Percentiles rank a stretch among this genome's conserved stretches.
These are phyloP conservation scores for Mycena leptocephala DNA, from an alignment of 768 basidiomycete genomes.

Conservation along the genomic window DNA sequence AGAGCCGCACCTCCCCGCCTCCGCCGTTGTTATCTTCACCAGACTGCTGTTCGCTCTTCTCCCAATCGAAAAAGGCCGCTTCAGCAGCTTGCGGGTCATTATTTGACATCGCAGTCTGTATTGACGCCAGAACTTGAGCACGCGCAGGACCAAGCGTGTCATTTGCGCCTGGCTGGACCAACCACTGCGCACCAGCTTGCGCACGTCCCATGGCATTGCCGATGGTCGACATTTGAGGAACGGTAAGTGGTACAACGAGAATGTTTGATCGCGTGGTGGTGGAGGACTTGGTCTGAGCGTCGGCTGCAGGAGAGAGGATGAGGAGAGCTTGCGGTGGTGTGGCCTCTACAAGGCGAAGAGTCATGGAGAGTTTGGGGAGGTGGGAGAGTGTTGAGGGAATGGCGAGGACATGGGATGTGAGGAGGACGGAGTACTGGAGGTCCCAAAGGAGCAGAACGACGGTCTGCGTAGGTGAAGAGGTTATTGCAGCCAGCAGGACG, in stretches of 20 bases:
- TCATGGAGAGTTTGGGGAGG: conserved; percentile 47
- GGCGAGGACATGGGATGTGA: conserved; percentile 68
- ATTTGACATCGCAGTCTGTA: conserved; percentile 60
- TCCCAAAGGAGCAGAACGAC: conserved; percentile 79
- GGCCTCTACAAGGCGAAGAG: conserved; percentile 50
- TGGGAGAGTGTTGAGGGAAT: conserved; percentile 61
- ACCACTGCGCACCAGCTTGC: conserved; percentile 62
- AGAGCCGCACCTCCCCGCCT: conserved; percentile 2
- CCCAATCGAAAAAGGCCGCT: conserved; percentile 76
- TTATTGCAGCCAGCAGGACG: conserved; percentile 67
- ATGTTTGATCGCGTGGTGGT: conserved; percentile 64
- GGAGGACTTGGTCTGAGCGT: conserved; percentile 43
- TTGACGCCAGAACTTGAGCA: conserved; percentile 52
- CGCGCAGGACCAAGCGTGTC: conserved; percentile 40
- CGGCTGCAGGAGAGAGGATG: conserved; percentile 58
- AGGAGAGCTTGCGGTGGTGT: conserved; percentile 68
- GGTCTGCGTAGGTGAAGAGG: conserved; percentile 55
- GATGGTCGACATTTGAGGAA: conserved; percentile 72
- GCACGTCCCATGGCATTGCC: conserved; percentile 75
- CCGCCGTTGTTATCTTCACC: background rate
- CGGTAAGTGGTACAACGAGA: conserved; percentile 71
- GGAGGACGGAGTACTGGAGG: conserved; percentile 75
- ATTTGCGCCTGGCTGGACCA: conserved; percentile 41
- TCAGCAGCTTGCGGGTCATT: conserved; percentile 69
- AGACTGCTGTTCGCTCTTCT: conserved; percentile 49